Conservation (phyloP, 768 basidiomycete species). For the Amanita subjunquillea region DNA sequence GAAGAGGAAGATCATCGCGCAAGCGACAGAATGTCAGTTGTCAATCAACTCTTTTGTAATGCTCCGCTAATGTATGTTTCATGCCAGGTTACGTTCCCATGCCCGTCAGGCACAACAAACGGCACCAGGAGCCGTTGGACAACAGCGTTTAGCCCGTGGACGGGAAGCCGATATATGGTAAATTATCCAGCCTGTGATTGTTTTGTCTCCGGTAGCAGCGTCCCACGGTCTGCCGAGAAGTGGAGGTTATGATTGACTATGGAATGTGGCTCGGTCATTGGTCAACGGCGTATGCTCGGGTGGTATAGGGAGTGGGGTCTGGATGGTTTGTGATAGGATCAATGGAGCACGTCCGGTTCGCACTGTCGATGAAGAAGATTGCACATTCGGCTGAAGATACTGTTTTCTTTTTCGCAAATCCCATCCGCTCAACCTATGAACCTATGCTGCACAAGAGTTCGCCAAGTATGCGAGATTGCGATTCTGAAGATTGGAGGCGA, state of each 20-base stretch:
- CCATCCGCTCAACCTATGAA: conserved; percentile 5
- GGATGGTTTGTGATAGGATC: background rate
- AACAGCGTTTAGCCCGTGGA: conserved; percentile 32
- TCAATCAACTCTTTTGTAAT: conserved; percentile 8
- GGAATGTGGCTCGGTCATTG: conserved; percentile 20
- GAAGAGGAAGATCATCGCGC: conserved; percentile 79
- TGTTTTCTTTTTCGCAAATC: conserved; percentile 1
- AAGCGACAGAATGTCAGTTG: conserved; percentile 73
- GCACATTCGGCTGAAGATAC: conserved; percentile 15
- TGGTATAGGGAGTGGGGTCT: conserved; percentile 1
- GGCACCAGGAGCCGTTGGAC: conserved; percentile 37
- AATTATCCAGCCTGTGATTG: conserved; percentile 18
- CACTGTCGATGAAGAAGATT: conserved; percentile 14
- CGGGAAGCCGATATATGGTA: conserved; percentile 50
- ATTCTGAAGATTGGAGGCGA: conserved; percentile 10
- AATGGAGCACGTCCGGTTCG: conserved; percentile 32
- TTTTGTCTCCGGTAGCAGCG: conserved; percentile 26
- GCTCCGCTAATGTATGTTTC: conserved; percentile 10
- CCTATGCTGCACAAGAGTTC: conserved; percentile 8
- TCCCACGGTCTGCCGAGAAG: conserved; percentile 37
- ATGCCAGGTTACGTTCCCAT: conserved; percentile 72
- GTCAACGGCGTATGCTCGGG: conserved; percentile 6
- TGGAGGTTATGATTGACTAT: conserved; percentile 36
- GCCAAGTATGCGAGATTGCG: conserved; percentile 1
- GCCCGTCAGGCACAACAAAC: conserved; percentile 72